Conservation (phyloP, 2,329 filamentous ascomycete genomes). For the Calonectria montana region DNA sequence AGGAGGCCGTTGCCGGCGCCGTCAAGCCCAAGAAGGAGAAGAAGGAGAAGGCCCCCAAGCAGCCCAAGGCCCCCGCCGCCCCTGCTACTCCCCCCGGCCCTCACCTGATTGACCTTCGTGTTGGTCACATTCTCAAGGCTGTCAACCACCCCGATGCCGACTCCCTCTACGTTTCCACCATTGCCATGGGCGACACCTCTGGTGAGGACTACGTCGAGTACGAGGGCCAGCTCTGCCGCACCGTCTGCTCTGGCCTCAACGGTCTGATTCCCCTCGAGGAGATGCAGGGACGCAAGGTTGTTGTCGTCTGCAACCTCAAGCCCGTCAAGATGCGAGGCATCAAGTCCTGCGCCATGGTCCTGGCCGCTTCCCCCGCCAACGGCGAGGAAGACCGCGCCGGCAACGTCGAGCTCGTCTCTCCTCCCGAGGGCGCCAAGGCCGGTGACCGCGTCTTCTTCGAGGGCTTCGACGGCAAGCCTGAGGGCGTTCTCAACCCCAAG, state of each 20-base stretch:
- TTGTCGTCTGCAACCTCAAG: conserved; percentile 98
- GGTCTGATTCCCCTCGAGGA: conserved; percentile 92
- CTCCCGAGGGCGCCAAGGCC: conserved; percentile 81
- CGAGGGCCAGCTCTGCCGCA: conserved; percentile 91
- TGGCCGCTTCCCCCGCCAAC: conserved; percentile 91
- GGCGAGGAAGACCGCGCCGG: conserved; percentile 90
- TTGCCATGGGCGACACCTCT: conserved; percentile 89
- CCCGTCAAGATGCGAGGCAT: conserved; percentile 98
- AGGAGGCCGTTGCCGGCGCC: conserved; percentile 48
- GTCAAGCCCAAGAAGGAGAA: conserved; percentile 82
- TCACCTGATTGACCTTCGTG: conserved; percentile 89
- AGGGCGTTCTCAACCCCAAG: conserved; percentile 96
- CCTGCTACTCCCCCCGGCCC: conserved; percentile 83
- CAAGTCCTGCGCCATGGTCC: conserved; percentile 86
- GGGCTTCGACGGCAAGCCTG: conserved; percentile 92
- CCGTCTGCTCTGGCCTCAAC: conserved; percentile 96
- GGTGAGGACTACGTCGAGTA: conserved; percentile 92
- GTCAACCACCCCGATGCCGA: conserved; percentile 97
- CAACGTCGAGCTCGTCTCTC: conserved; percentile 90
- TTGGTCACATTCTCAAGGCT: conserved; percentile 97
- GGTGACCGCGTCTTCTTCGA: conserved; percentile 94
- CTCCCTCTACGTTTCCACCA: conserved; percentile 93
- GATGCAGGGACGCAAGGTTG: conserved; percentile 96
- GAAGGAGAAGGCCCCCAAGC: conserved; percentile 88
- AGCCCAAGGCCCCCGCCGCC: conserved; percentile 70